A percentile compares a stretch with the other conserved stretches of the same genome.
phyloP scores from a whole-genome alignment of 768 basidiomycete species.

The Calocybe cyanea region DNA sequence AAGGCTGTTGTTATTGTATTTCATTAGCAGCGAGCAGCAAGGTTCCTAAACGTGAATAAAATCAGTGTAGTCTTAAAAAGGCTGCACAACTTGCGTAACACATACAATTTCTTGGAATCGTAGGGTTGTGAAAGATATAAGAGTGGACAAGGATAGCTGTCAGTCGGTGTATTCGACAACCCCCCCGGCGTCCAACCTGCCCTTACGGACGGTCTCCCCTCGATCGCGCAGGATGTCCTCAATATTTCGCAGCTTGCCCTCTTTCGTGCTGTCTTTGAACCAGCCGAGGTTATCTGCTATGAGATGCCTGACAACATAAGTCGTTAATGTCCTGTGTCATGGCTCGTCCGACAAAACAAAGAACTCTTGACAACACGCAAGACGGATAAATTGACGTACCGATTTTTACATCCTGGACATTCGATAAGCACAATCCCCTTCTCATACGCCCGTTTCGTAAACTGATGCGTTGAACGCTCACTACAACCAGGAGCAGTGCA shows the following conservation, averaged over 20 bases:
- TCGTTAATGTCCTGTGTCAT: too few species aligned
- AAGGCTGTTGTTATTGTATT: background rate
- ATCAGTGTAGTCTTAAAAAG: constrained; percentile 6
- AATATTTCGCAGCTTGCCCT: constrained; percentile 70
- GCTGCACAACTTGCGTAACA: too few species aligned
- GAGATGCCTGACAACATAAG: constrained; percentile 51
- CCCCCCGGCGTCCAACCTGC: constrained; percentile 44
- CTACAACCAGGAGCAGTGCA: constrained; percentile 76
- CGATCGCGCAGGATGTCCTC: constrained; percentile 78
- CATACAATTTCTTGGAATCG: too few species aligned
- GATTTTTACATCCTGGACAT: constrained; percentile 86
- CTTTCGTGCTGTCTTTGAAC: constrained; percentile 81
- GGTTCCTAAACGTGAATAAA: background rate
- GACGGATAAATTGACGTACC: constrained; percentile 47
- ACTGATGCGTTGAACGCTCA: constrained; percentile 81
- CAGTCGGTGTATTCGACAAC: constrained; percentile 49
- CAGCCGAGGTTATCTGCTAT: constrained; percentile 91
- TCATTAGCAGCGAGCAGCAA: background rate
- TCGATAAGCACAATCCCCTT: constrained; percentile 87
- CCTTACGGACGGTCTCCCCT: constrained; percentile 70
- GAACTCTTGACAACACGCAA: background rate
- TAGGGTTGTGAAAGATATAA: too few species aligned
- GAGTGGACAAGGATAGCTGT: background rate
- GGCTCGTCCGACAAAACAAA: too few species aligned
- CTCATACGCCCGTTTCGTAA: constrained; percentile 81